Percentiles rank a stretch among this genome's conserved stretches.
Conservation (phyloP, 352 stramenopile species). For the Phytopythium boreale region DNA sequence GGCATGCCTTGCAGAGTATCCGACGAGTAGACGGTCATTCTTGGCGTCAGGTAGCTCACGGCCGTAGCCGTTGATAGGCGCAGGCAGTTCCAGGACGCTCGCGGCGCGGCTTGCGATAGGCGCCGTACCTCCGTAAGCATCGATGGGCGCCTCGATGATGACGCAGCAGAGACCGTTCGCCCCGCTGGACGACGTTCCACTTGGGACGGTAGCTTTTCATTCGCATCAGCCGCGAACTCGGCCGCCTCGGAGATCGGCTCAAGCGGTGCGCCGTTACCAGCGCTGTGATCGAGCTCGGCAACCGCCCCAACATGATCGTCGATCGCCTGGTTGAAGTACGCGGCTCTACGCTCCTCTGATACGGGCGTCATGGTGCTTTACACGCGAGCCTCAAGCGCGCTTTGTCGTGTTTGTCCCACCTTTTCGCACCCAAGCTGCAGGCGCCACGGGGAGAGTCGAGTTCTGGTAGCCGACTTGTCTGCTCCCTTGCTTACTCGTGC, state of each 20-base stretch:
- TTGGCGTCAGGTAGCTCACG: conserved; percentile 2
- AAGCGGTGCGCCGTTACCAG: background rate
- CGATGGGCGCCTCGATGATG: background rate
- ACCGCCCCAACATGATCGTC: background rate
- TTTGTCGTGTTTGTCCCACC: background rate
- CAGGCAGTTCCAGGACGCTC: conserved; percentile 4
- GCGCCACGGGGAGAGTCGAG: background rate
- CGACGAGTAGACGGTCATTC: conserved; percentile 6
- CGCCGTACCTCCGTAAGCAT: background rate
- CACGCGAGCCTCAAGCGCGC: background rate
- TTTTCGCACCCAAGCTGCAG: background rate
- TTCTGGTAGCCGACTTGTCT: background rate
- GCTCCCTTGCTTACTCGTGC: background rate
- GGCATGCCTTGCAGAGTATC: conserved; percentile 30
- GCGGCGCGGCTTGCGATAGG: background rate
- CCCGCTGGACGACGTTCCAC: background rate
- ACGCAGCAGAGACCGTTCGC: background rate
- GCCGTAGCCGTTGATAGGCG: background rate
- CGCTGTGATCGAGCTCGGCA: background rate
- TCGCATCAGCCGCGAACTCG: background rate
- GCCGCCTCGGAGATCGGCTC: background rate
- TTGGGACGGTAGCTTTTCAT: background rate
- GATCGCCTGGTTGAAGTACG: background rate
- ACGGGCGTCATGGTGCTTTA: conserved; percentile 7
- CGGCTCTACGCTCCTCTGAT: conserved; percentile 15